These are phyloP conservation scores for Lentinula detonsa DNA, from an alignment of 768 basidiomycete genomes.

Conservation along the genomic window DNA sequence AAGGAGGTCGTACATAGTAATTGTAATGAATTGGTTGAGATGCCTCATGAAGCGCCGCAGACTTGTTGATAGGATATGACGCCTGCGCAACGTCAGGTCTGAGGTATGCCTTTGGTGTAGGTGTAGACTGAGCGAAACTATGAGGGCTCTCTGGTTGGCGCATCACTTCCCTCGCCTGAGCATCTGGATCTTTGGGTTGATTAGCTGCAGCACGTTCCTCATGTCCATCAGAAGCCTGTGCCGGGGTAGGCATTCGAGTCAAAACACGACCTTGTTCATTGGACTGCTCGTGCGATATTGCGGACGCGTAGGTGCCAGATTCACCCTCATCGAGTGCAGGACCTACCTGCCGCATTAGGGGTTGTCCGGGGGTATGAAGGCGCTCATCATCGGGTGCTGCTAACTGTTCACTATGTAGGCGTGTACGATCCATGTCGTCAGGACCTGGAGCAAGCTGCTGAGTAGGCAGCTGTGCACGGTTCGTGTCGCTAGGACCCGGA, in stretches of 20 bases:
- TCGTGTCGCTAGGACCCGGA: not conserved
- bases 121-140: not conserved
- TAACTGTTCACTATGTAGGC: not conserved
- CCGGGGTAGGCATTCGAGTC: not conserved
- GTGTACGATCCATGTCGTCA: not conserved
- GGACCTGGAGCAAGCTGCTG: not conserved
- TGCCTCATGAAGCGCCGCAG: not conserved
- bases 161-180: not conserved
- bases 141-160: not conserved
- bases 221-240: not conserved
- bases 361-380: not conserved
- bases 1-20: not conserved
- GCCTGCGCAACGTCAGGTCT: not conserved
- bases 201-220: not conserved
- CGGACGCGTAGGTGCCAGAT: not conserved
- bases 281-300: not conserved
- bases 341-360: not conserved
- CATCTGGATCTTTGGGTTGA: not conserved
- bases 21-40: not conserved
- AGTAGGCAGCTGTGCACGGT: not conserved
- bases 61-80: not conserved
- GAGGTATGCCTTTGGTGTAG: not conserved
- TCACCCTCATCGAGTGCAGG: not conserved
- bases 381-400: not conserved
- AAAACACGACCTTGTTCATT: not conserved